Evolutionary conservation across 2,329 filamentous ascomycete species (phyloP).

Genomic region (Dryadomyces quercus-mongolicae): DNA sequence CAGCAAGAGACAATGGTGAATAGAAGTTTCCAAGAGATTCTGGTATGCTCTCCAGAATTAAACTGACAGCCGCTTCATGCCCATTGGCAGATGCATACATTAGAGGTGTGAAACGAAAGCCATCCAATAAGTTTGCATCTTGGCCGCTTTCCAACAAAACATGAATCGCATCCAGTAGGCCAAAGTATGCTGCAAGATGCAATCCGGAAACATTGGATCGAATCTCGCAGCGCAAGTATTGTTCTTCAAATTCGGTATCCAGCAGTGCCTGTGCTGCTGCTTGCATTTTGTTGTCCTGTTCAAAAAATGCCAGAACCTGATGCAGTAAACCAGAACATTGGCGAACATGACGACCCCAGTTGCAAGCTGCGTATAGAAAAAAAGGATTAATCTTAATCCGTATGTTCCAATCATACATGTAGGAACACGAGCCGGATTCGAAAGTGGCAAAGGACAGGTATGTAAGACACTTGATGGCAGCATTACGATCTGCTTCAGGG

Average conservation of each 20-base stretch:
- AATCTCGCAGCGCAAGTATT: neutral
- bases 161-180: too few relatives aligned
- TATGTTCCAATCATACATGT: neutral
- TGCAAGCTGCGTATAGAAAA: neutral
- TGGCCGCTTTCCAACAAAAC: too few relatives aligned
- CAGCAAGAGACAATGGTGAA: neutral
- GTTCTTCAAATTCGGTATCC: neutral
- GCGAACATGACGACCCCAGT: neutral
- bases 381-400: neutral
- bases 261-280: neutral
- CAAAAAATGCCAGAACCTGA: neutral
- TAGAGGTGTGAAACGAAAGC: too few relatives aligned
- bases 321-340: neutral
- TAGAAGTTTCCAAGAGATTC: neutral
- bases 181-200: neutral
- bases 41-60: neutral
- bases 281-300: neutral
- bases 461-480: neutral
- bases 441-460: neutral
- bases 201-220: neutral
- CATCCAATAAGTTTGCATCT: too few relatives aligned
- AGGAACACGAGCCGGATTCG: neutral
- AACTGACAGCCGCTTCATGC: neutral
- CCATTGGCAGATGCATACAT: neutral
- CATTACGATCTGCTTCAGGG: neutral